Base-by-base conservation (phyloP, 768 basidiomycete genomes). In the Crucibulum laeve region DNA sequence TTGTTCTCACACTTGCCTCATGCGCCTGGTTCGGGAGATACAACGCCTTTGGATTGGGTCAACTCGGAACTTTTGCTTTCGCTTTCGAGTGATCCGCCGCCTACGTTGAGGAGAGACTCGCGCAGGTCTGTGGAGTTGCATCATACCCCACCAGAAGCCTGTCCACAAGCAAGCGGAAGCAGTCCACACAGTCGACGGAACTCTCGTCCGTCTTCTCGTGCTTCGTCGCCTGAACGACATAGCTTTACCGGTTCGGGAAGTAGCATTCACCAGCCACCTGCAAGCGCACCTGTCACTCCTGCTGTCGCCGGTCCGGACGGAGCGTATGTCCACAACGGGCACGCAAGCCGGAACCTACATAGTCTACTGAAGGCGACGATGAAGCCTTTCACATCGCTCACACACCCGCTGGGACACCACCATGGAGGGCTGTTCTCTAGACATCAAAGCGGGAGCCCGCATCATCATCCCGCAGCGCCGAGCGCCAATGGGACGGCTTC, bases 51-150 rank as follows among this genome's bases (percentile, higher is more conserved):
- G 41, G 83, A 88, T 41, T 90, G 86, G 81, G 79, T 91, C 44
- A 90, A 92, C 60, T 87, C 87, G 4, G 92, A 93, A 63, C 74
- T 95, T 3, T 67, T 93, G 39, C 68, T 84, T 13, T 42, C 41
- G 26, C 17, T 40, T 7, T 15, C 17, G 23, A 25, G 17, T 11
- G 23, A 40, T 25, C 38, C 23, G 23, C 15, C 14, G 18, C 24
- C 46, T 15, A 13, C 35, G 19, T 13, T 14, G 30, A 18, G 45
- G 45, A 47, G 40, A 5, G 4, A 4, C 30, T 5, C 30, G 30
- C 30, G 30, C 30, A 15, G 3, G 30, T 13, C 13, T 32, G 30
- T 11, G 30, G 30, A 32, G 11, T 32, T 15, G 30, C 13, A 15
- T 3, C 30, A 32, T 32, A 32, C 30, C 30, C 30, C 30, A 15